Evolutionary conservation across 208 protist genomes (phyloP).

Genomic region (Crithidia mellificae): DNA sequence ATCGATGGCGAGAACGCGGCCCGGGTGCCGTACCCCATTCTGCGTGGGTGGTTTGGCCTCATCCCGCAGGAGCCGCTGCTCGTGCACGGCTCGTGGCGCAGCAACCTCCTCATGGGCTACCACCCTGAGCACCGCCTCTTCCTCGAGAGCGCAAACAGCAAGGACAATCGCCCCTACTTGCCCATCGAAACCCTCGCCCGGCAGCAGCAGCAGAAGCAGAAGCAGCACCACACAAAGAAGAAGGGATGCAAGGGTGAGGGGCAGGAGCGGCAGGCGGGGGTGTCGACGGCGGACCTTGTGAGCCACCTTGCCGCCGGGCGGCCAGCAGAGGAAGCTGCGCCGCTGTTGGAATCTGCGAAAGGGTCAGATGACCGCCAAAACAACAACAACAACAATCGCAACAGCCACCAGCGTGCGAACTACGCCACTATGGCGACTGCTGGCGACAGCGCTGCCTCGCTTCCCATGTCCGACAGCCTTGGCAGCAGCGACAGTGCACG

Average conservation of each 20-base stretch:
- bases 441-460: constrained; percentile 2
- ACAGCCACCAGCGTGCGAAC: neutral
- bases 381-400: neutral
- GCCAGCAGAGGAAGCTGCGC: neutral
- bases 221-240: neutral
- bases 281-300: constrained; percentile 1
- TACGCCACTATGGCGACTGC: neutral
- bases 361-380: neutral
- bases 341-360: neutral
- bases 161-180: constrained; percentile 7
- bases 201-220: constrained; percentile 2
- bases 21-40: constrained; percentile 79
- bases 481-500: constrained; percentile 21
- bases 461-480: constrained; percentile 19
- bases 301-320: neutral
- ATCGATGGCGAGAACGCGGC: constrained; percentile 93
- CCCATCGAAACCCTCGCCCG: constrained; percentile 2
- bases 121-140: constrained; percentile 27
- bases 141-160: constrained; percentile 18
- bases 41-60: constrained; percentile 94
- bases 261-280: too few species aligned
- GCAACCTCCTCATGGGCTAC: constrained; percentile 86
- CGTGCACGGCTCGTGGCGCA: constrained; percentile 92
- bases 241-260: too few species aligned
- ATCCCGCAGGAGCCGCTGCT: constrained; percentile 97